Evolutionary conservation across 2,329 filamentous ascomycete genomes (phyloP), one percentile per base, ranked within the genome.

Genomic region (Hypoxylon sp.): DNA sequence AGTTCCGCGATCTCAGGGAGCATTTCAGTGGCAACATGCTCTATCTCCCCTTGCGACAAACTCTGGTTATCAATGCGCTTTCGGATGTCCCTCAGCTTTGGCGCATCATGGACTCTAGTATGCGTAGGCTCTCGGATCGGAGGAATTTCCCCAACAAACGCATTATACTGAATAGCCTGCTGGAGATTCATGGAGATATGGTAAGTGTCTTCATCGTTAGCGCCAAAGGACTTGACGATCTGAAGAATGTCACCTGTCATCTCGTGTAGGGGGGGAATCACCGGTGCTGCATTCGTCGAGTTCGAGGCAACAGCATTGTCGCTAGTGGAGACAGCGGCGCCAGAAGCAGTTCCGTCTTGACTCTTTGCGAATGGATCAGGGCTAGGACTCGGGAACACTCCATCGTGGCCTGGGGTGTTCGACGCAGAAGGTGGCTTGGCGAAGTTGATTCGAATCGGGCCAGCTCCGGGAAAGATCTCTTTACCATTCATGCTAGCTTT

Each of bases 11-110:
- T 96, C 80, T 99, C 96, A 9, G 95, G 94, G 14, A 99, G 88
- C 96, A 99, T 99, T 70, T 93, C 93, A 68, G 93, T 86, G 44
- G 96, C 96, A 70, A 96, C 97, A 71, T 90, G 91, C 80, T 99
- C 96, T 73, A 98, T 97, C 80, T 99, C 96, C 17, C 91, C 85
- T 67, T 92, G 88, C 1, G 92, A 92, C 79, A 95, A 90, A 65
- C 92, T 93, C 77, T 95, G 94, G 80, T 98, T 98, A 81, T 99
- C 96, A 75, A 99, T 98, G 42, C 94, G 90, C 85, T 99, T 99
- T 75, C 96, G 90, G 72, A 99, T 98, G 78, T 99, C 96, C 67
- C 96, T 90, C 51, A 99, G 88, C 80, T 95, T 94, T 1, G 96
- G 96, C 11, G 96, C 95, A 82, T 99, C 96, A 76, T 98, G 94